Evolutionary conservation across 257 asterid species (phyloP).

Genomic region (Craterostigma plantagineum): DNA sequence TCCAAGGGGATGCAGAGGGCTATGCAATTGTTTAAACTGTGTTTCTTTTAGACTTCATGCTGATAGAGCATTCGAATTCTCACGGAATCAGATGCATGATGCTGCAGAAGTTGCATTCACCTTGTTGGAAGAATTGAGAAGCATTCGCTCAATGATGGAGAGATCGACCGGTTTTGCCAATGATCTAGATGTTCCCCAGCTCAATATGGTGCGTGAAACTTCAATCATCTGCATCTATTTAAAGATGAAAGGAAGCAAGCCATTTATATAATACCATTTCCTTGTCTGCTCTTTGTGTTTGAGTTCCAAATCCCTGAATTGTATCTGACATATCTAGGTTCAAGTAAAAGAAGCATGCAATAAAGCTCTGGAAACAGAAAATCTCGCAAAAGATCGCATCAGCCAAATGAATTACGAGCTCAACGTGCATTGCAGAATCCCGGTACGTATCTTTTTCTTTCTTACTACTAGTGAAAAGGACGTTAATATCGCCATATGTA

Average conservation of each 20-base stretch:
- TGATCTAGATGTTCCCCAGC: conserved; percentile 11
- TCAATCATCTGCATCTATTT: background rate
- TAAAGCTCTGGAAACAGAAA: conserved; percentile 33
- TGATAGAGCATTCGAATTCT: conserved; percentile 64
- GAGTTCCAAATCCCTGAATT: background rate
- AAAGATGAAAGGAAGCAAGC: background rate
- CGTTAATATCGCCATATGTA: background rate
- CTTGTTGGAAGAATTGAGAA: conserved; percentile 47
- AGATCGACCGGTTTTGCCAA: conserved; percentile 13
- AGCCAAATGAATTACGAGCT: conserved; percentile 42
- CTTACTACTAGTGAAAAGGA: too few species aligned
- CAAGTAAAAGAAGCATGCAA: conserved; percentile 36
- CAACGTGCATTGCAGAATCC: conserved; percentile 39
- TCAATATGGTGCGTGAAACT: too few species aligned
- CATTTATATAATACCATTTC: too few species aligned
- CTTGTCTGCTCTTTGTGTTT: background rate
- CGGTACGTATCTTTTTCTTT: conserved; percentile 22
- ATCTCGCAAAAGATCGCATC: conserved; percentile 38
- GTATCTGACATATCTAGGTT: conserved; percentile 12
- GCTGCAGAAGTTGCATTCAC: conserved; percentile 52
- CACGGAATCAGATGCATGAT: conserved; percentile 65
- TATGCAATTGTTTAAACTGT: conserved; percentile 66
- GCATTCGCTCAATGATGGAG: conserved; percentile 39
- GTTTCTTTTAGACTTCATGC: conserved; percentile 79
- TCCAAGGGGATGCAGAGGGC: conserved; percentile 71